These are phyloP conservation scores for Dunaliella primolecta DNA, from an alignment of 139 green algal species.

Conservation along the genomic window DNA sequence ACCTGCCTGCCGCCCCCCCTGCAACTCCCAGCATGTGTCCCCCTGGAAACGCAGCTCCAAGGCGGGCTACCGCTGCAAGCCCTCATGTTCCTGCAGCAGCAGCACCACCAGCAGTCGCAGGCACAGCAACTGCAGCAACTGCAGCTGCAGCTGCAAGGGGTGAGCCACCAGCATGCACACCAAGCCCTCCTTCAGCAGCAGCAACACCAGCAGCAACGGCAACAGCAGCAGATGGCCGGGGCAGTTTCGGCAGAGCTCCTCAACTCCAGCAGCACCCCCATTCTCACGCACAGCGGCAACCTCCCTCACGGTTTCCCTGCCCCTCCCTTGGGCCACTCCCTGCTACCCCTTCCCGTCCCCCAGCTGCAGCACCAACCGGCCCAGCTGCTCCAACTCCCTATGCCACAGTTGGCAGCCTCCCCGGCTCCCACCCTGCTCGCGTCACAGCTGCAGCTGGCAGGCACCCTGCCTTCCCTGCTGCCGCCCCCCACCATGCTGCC, in stretches of 20 bases:
- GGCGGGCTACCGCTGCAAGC: not conserved
- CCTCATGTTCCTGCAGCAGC: not conserved
- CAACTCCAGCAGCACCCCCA: conserved; percentile 4
- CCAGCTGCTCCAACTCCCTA: too few relatives aligned
- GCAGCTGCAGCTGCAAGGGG: not conserved
- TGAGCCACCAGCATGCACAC: not conserved
- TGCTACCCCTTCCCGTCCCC: too few relatives aligned
- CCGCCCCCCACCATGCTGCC: too few relatives aligned
- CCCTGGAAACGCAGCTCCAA: not conserved
- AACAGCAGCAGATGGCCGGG: not conserved
- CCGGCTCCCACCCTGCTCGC: too few relatives aligned
- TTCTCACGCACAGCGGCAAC: too few relatives aligned
- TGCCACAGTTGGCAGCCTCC: too few relatives aligned
- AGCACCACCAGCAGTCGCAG: not conserved
- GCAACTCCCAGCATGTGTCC: not conserved
- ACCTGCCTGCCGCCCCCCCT: not conserved
- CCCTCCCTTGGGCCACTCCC: too few relatives aligned
- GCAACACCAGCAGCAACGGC: not conserved
- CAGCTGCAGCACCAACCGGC: too few relatives aligned
- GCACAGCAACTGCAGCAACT: not conserved
- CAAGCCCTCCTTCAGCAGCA: not conserved
- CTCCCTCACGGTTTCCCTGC: too few relatives aligned
- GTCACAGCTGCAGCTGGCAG: too few relatives aligned
- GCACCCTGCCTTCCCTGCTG: too few relatives aligned
- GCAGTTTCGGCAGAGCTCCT: too few relatives aligned